These are phyloP conservation scores for Pseudogymnoascus verrucosus DNA, from an alignment of 2,329 filamentous ascomycete species.

Conservation along the genomic window DNA sequence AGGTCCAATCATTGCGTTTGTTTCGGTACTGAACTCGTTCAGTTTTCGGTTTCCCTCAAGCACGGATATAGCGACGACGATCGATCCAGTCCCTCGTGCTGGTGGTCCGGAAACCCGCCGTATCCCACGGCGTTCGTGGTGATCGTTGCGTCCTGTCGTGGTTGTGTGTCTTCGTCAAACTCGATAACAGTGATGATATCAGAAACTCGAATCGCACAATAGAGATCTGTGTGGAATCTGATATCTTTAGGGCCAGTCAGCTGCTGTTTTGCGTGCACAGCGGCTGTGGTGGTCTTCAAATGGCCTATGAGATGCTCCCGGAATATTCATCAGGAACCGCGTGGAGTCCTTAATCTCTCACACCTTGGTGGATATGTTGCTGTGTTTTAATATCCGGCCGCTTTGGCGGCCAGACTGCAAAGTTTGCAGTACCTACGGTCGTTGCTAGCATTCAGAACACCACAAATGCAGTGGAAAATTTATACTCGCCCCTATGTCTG, in stretches of 20 bases:
- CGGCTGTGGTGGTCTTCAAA: background rate
- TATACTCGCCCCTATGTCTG: background rate
- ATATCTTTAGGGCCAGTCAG: background rate
- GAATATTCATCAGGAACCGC: background rate
- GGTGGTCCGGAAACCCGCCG: background rate
- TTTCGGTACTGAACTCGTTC: background rate
- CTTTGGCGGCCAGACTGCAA: background rate
- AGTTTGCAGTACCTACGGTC: background rate
- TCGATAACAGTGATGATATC: background rate
- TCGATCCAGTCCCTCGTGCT: background rate
- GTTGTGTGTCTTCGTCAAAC: background rate
- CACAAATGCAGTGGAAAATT: background rate
- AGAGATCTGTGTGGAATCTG: background rate
- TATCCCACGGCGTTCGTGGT: background rate
- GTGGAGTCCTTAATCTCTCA: background rate
- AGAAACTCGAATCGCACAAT: background rate
- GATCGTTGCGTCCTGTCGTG: background rate
- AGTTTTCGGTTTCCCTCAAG: background rate
- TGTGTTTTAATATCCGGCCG: background rate
- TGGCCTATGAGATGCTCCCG: background rate
- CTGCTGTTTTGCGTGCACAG: background rate
- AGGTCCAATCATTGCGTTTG: background rate
- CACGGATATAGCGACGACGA: background rate
- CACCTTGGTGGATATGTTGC: background rate
- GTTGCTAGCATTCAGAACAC: background rate